phyloP scores from a whole-genome alignment of 441 rosid genomes.

The Adansonia gregorii region DNA sequence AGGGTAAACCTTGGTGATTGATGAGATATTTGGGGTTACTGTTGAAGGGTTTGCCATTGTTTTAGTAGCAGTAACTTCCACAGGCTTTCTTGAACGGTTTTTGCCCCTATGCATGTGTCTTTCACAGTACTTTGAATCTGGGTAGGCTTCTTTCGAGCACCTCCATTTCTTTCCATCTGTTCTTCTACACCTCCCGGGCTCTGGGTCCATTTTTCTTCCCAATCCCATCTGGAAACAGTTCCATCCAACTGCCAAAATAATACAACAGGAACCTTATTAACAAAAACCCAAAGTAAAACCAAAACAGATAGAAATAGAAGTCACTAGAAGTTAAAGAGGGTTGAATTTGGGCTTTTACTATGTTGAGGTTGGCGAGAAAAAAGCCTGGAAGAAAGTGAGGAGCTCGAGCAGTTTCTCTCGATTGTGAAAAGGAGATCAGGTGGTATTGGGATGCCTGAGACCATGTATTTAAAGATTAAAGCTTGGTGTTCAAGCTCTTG shows the following conservation, averaged over 20 bases:
- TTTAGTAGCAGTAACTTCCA: constrained; percentile 57
- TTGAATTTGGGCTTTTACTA: constrained; percentile 38
- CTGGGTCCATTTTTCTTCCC: constrained; percentile 87
- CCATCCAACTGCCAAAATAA: constrained; percentile 71
- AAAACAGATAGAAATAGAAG: not conserved
- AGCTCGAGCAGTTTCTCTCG: constrained; percentile 63
- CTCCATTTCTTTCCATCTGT: constrained; percentile 99
- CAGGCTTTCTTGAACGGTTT: constrained; percentile 99
- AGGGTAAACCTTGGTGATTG: constrained; percentile 37
- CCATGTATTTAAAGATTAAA: constrained; percentile 83
- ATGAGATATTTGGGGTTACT: constrained; percentile 27
- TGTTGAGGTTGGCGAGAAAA: constrained; percentile 62
- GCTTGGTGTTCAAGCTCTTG: constrained; percentile 98
- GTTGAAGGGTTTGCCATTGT: constrained; percentile 29
- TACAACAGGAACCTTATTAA: not conserved
- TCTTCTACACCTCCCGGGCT: constrained; percentile 92
- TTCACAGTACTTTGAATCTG: constrained; percentile 96
- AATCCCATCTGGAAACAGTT: constrained; percentile 78
- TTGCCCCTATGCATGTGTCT: constrained; percentile 99
- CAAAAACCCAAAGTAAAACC: not conserved
- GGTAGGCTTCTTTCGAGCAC: constrained; percentile 93
- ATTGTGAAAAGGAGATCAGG: constrained; percentile 85
- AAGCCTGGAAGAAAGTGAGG: constrained; percentile 59
- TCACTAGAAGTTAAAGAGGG: not conserved
- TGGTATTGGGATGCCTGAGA: constrained; percentile 79